phyloP scores from a whole-genome alignment of 768 basidiomycete species.

The Glaciozyma martinii region DNA sequence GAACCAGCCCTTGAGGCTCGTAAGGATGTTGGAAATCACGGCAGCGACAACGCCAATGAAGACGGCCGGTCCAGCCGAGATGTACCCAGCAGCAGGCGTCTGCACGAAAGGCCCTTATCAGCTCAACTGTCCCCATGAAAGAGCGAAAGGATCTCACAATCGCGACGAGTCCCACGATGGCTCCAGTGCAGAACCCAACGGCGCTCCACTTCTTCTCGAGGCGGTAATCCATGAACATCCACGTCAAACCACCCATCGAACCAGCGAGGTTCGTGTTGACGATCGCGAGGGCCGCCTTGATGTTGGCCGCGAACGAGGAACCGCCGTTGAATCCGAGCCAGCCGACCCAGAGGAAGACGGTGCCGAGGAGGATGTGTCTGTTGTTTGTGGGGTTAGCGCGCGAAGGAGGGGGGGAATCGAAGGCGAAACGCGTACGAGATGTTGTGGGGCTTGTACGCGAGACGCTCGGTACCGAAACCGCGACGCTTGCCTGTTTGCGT shows the following conservation, averaged over 20 bases:
- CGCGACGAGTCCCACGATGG: slow-evolving; percentile 75
- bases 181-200: slow-evolving; percentile 92
- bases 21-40: slow-evolving; percentile 86
- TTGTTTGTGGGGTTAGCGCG: slow-evolving; percentile 37
- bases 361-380: slow-evolving; percentile 81
- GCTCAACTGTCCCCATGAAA: slow-evolving; percentile 35
- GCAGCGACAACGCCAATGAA: slow-evolving; percentile 77
- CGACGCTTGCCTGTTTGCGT: slow-evolving; percentile 63
- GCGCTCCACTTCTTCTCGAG: slow-evolving; percentile 87
- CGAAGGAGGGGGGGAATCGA: too few relatives aligned
- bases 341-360: slow-evolving; percentile 69
- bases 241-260: slow-evolving; percentile 73
- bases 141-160: slow-evolving; percentile 44
- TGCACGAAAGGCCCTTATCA: not conserved
- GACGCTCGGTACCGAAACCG: slow-evolving; percentile 80
- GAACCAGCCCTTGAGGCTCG: slow-evolving; percentile 72
- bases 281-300: slow-evolving; percentile 68
- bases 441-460: slow-evolving; percentile 91
- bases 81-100: slow-evolving; percentile 45
- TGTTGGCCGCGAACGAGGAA: slow-evolving; percentile 75
- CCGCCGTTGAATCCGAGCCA: slow-evolving; percentile 94
- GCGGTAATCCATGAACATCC: slow-evolving; percentile 87
- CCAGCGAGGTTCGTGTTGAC: slow-evolving; percentile 94
- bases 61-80: slow-evolving; percentile 61
- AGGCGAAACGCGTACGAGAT: slow-evolving; percentile 48